Evolutionary conservation across 2,329 filamentous ascomycete species (phyloP).

Genomic region (Onygenales sp.): DNA sequence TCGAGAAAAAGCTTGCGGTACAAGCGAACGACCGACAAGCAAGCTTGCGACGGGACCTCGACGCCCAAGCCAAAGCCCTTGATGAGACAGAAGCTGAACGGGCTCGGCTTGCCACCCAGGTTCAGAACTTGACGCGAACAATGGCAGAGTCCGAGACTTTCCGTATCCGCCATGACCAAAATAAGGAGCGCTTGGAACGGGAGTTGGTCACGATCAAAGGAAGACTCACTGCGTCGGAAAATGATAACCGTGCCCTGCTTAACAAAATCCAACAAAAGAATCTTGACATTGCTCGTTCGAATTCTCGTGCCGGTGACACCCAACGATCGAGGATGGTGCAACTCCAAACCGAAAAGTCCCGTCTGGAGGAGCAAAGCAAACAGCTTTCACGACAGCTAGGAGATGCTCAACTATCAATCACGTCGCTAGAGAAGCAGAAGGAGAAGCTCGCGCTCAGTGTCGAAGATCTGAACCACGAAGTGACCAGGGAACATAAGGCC

Average conservation of each 20-base stretch:
- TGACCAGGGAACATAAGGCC: conserved; percentile 79
- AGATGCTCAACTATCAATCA: conserved; percentile 72
- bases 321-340: conserved; percentile 66
- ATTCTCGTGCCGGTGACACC: conserved; percentile 73
- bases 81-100: conserved; percentile 74
- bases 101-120: conserved; percentile 62
- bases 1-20: conserved; percentile 68
- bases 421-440: conserved; percentile 82
- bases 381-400: conserved; percentile 75
- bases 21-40: conserved; percentile 72
- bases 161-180: conserved; percentile 80
- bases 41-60: conserved; percentile 68
- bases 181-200: conserved; percentile 84
- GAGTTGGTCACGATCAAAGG: conserved; percentile 88
- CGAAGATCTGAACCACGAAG: conserved; percentile 87
- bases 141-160: conserved; percentile 86
- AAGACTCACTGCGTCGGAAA: conserved; percentile 81
- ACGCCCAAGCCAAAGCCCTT: conserved; percentile 65
- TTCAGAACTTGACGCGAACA: conserved; percentile 76
- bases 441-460: conserved; percentile 82
- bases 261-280: conserved; percentile 98
- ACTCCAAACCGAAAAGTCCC: conserved; percentile 73
- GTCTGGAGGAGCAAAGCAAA: conserved; percentile 71
- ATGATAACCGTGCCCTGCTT: conserved; percentile 87
- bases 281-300: conserved; percentile 85